Percentiles rank a stretch among this genome's conserved stretches.
Evolutionary conservation across 2,329 filamentous ascomycete genomes (phyloP).

Genomic region (Calonectria pseudoturangicola): DNA sequence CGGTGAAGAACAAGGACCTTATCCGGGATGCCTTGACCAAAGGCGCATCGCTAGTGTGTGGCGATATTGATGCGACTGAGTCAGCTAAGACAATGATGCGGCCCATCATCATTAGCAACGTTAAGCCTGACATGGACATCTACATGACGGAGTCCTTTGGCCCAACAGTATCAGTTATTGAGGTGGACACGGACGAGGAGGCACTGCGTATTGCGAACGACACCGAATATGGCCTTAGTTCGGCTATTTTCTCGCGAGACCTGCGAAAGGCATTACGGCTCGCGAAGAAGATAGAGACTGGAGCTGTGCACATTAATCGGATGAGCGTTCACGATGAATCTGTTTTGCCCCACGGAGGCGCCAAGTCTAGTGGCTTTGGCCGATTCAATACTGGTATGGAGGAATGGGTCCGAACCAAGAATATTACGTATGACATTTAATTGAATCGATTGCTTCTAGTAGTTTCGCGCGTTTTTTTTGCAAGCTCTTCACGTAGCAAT

Average conservation of each 20-base stretch:
- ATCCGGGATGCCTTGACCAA: conserved; percentile 72
- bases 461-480: no score
- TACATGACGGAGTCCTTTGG: conserved; percentile 86
- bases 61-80: conserved; percentile 57
- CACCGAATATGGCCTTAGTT: conserved; percentile 83
- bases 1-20: conserved; percentile 70
- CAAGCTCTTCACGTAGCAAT: no score
- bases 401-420: conserved; percentile 38
- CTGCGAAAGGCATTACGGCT: conserved; percentile 74
- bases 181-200: conserved; percentile 80
- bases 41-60: conserved; percentile 73
- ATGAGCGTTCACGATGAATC: conserved; percentile 43
- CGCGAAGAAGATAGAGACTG: conserved; percentile 77
- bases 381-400: conserved; percentile 37
- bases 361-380: conserved; percentile 41
- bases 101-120: conserved; percentile 79
- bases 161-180: conserved; percentile 80
- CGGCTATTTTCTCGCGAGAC: conserved; percentile 83
- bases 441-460: not conserved
- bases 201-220: conserved; percentile 85
- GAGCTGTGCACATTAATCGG: conserved; percentile 65
- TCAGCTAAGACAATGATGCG: conserved; percentile 66
- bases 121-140: conserved; percentile 79
- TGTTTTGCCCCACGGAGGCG: conserved; percentile 38
- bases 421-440: conserved; percentile 36